Conservation (phyloP, 2,329 filamentous ascomycete species). For the Fusarium multiceps region DNA sequence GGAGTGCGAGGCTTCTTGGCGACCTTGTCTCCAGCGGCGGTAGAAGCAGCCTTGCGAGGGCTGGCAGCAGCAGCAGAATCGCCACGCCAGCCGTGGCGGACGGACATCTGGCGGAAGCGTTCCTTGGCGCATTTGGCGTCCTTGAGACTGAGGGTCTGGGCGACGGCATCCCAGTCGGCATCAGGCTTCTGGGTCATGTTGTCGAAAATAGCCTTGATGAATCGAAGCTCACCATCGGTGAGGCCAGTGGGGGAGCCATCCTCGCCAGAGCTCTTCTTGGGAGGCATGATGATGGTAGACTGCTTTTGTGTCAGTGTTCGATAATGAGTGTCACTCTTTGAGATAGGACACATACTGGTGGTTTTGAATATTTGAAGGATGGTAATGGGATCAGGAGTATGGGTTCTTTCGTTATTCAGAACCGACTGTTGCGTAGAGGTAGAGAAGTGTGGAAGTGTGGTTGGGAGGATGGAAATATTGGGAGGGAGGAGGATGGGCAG, state of each 20-base stretch:
- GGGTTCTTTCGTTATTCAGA: neutral
- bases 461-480: slow-evolving; percentile 22
- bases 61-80: slow-evolving; percentile 18
- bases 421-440: neutral
- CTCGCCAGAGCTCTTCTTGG: slow-evolving; percentile 47
- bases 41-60: slow-evolving; percentile 47
- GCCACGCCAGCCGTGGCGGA: slow-evolving; percentile 55
- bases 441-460: slow-evolving; percentile 6
- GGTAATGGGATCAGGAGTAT: neutral
- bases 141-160: slow-evolving; percentile 52
- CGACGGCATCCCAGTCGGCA: slow-evolving; percentile 56
- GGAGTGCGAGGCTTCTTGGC: slow-evolving; percentile 49
- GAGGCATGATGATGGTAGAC: slow-evolving; percentile 44
- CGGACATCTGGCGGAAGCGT: slow-evolving; percentile 55
- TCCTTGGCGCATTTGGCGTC: slow-evolving; percentile 57
- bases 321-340: neutral
- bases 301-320: slow-evolving; percentile 12
- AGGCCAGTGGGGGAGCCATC: slow-evolving; percentile 42
- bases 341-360: slow-evolving; percentile 5
- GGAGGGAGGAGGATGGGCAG: neutral
- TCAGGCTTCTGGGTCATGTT: slow-evolving; percentile 56
- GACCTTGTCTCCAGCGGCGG: slow-evolving; percentile 44
- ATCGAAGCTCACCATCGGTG: slow-evolving; percentile 52
- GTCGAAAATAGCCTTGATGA: slow-evolving; percentile 57
- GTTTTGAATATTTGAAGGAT: neutral